phyloP scores from a whole-genome alignment of 345 rosid genomes.

The Populus nigra region DNA sequence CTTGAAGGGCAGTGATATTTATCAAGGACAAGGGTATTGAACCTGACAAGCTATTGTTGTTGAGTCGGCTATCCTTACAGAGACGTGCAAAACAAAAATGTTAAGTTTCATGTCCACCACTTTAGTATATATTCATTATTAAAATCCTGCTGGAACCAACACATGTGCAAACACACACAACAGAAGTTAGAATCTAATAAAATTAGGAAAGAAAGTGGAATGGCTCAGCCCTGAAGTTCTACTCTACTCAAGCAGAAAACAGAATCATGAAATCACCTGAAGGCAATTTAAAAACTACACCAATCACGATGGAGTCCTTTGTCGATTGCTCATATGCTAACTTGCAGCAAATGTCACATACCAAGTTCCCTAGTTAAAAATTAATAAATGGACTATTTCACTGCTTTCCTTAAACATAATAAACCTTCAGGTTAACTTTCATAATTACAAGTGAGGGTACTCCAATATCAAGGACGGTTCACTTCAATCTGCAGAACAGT shows the following conservation, averaged over 20 bases:
- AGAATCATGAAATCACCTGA: background rate
- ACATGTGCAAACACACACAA: background rate
- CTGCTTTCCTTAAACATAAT: background rate
- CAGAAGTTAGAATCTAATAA: background rate
- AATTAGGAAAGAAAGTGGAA: background rate
- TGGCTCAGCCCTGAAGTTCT: background rate
- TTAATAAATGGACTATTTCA: background rate
- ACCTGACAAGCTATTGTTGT: slow-evolving; percentile 42
- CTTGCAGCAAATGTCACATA: background rate
- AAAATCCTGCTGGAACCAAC: background rate
- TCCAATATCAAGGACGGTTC: background rate
- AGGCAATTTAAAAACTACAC: background rate
- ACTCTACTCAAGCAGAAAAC: background rate
- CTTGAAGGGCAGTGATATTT: slow-evolving; percentile 32
- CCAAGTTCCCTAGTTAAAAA: background rate
- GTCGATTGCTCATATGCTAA: background rate
- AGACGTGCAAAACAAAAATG: slow-evolving; percentile 8
- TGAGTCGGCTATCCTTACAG: slow-evolving; percentile 41
- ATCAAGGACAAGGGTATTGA: slow-evolving; percentile 39
- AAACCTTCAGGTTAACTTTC: background rate
- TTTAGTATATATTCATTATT: background rate
- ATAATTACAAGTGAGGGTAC: background rate
- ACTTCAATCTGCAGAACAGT: background rate
- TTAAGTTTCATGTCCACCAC: background rate
- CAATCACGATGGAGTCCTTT: background rate